phyloP scores from a whole-genome alignment of 2,329 filamentous ascomycete species.

The Sphaerulina vaccinii region DNA sequence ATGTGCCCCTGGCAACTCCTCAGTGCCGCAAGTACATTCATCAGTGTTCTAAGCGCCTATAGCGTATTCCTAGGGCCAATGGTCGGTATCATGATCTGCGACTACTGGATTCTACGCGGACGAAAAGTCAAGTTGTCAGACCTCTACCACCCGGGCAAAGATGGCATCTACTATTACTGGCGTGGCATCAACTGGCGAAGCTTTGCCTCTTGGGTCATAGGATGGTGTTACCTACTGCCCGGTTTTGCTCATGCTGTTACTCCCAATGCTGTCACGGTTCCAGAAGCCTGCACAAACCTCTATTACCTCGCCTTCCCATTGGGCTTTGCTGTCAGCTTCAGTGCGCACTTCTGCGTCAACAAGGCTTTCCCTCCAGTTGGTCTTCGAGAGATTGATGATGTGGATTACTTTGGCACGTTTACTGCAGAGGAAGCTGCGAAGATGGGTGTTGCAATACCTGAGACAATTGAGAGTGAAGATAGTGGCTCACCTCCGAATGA shows the following conservation, averaged over 20 bases:
- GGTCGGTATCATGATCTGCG: conserved; percentile 42
- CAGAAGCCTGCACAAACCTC: conserved; percentile 39
- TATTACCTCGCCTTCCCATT: conserved; percentile 47
- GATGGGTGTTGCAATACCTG: conserved; percentile 23
- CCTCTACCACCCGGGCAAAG: conserved; percentile 41
- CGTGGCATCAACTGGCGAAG: conserved; percentile 48
- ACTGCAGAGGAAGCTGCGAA: conserved; percentile 29
- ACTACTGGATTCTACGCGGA: conserved; percentile 48
- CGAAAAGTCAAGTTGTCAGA: conserved; percentile 45
- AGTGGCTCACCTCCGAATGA: conserved; percentile 1
- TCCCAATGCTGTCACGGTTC: conserved; percentile 39
- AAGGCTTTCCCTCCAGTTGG: conserved; percentile 36
- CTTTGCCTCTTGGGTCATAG: conserved; percentile 43
- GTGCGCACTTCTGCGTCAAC: conserved; percentile 37
- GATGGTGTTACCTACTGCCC: conserved; percentile 29
- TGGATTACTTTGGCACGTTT: conserved; percentile 40
- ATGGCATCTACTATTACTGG: conserved; percentile 46
- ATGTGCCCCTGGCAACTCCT: conserved; percentile 55
- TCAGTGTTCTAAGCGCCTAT: conserved; percentile 48
- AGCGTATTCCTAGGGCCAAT: conserved; percentile 49
- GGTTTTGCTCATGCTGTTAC: conserved; percentile 48
- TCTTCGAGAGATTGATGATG: conserved; percentile 35
- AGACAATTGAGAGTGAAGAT: conserved; percentile 19
- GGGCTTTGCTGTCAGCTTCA: conserved; percentile 43
- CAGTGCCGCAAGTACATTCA: conserved; percentile 47